Base-by-base conservation (phyloP, 2,329 filamentous ascomycete genomes). In the Xylariaceae sp. region DNA sequence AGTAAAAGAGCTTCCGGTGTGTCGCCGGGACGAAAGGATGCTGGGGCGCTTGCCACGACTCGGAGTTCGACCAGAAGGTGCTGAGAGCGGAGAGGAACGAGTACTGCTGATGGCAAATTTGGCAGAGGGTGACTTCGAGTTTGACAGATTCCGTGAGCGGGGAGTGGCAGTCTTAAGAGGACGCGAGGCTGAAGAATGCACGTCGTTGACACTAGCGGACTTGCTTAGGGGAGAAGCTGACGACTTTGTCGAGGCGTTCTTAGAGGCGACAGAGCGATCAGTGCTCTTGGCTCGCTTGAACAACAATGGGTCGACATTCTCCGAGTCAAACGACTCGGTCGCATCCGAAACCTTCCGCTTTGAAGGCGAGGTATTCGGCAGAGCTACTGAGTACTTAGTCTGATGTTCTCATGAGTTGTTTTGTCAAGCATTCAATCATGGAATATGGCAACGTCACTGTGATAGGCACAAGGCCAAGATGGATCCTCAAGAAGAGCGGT, bases 41-140 rank as follows among this genome's bases (percentile, higher is more conserved):
- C 85, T 84, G 34, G 86, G 78, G 61, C 86, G 84, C 76, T 90
- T 92, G 68, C 74, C 74, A 54, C 87, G 79, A n/a, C 82, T 88
- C 2, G 91, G 90, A 2, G 90, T 94, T 63, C 91, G 89, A 52
- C 91, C 89, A 66, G 89, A 89, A 47, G 88, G 88, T n/a, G 88
- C 84, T 51, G 84, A 79, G 15, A 84, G 75, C 10, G 85, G 81
- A 11, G 82, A 77, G 0, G 83, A 79, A 64, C 78, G 79, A 61
- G 77, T 66, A 61, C 75, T 71, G 58, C 66, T 69, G 6, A 75
- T 75, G 71, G 76, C 79, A 58, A 81, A 66, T 66, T 76, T 82
- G 47, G 74, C 65, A 55, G 76, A 71, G 13, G 81, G 82, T 3
- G 82, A 83, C 68, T 78, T 82, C 61, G 82, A 76, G 62, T 82